Evolutionary conservation across 1,284 basidiomycete species (phyloP), one percentile per base, ranked within the genome.

Genomic region (Athelia sp.): DNA sequence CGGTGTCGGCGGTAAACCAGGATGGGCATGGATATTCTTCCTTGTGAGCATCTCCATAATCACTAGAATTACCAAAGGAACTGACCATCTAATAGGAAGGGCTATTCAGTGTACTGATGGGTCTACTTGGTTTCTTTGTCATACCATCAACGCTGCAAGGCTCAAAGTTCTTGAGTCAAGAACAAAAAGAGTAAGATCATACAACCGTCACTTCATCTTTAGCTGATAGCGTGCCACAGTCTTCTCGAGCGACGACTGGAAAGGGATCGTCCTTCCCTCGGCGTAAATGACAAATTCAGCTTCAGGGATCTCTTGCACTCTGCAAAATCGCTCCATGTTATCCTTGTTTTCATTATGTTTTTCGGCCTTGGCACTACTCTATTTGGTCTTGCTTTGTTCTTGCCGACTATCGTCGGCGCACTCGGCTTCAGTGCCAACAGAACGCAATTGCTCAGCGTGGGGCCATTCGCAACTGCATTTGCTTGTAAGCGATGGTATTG

Each of bases 21-120:
- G 75, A 0, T 81, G 80, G 81, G 67, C 75, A 17, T 87, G 84
- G 84, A 85, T 88, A 52, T 84, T 82, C 60, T 79, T 82, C 54
- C 54, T 82, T 45, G 80, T 67, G 50, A 29, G 63, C 56, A 21
- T 21, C 14, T 43, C n/a, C n/a, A n/a, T n/a, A n/a, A n/a, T n/a
- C n/a, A n/a, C n/a, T n/a, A n/a, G n/a, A n/a, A n/a, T n/a, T n/a
- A n/a, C n/a, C n/a, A n/a, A 52, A 22, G 9, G 43, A 44, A n/a
- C n/a, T n/a, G n/a, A n/a, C n/a, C n/a, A n/a, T n/a, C n/a, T n/a
- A 26, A 43, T 43, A 70, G 75, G 78, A 82, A 54, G 81, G 79
- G 8, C 56, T 76, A 1, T 72, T 82, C 44, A 79, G 78, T 2
- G 61, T 74, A 14, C 48, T 76, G 4, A 67, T 82, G 38, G 74